Percentiles rank a stretch among this genome's conserved stretches.
Evolutionary conservation across 768 basidiomycete genomes (phyloP).

Genomic region (Naganishia vaughanmartiniae): DNA sequence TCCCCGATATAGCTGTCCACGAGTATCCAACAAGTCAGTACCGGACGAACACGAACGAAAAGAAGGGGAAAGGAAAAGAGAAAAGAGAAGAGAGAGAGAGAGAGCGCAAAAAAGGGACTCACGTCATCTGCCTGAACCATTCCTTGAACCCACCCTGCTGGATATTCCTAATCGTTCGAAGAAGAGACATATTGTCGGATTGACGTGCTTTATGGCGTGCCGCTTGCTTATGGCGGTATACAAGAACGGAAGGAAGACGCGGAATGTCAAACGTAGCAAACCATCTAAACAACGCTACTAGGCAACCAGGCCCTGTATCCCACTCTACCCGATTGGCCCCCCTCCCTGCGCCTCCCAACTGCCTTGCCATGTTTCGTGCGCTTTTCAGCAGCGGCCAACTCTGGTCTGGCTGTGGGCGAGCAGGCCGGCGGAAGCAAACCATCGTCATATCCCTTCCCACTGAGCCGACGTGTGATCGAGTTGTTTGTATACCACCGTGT

Average conservation of each 20-base stretch:
- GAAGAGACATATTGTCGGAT: slow-evolving; percentile 65
- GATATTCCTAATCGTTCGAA: slow-evolving; percentile 72
- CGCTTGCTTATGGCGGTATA: too few relatives aligned
- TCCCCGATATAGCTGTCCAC: slow-evolving; percentile 78
- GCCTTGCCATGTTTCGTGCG: background rate
- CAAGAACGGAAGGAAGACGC: too few relatives aligned
- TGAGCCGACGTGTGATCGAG: too few relatives aligned
- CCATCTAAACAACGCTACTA: too few relatives aligned
- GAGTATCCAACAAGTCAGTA: slow-evolving; percentile 48
- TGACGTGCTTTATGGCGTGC: too few relatives aligned
- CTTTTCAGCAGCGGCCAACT: slow-evolving; percentile 5
- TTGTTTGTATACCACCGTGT: too few relatives aligned
- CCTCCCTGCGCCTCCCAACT: too few relatives aligned
- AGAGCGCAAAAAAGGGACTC: background rate
- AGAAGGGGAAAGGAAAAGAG: background rate
- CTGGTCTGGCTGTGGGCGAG: background rate
- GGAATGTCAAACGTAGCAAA: too few relatives aligned
- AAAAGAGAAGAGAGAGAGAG: background rate
- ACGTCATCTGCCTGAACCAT: slow-evolving; percentile 73
- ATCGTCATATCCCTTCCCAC: too few relatives aligned
- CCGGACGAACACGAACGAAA: background rate
- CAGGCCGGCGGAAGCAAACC: background rate
- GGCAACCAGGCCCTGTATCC: too few relatives aligned
- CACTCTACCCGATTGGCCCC: too few relatives aligned
- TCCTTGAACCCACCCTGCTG: slow-evolving; percentile 72